Evolutionary conservation across 2,329 filamentous ascomycete species (phyloP).

Genomic region (Penicillium sp.): DNA sequence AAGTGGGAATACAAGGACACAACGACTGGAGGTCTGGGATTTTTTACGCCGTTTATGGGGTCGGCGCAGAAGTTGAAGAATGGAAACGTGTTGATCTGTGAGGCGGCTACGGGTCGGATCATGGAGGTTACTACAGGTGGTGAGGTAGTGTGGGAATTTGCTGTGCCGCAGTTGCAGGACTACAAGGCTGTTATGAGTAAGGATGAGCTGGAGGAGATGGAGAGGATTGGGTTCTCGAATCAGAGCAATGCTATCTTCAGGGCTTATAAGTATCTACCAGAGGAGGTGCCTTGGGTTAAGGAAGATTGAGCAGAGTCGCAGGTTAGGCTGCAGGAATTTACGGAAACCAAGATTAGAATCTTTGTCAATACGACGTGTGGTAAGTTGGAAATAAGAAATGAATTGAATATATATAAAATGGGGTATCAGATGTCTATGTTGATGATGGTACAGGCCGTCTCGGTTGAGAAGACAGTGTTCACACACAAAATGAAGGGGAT

Average conservation of each 20-base stretch:
- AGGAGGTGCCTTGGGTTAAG: constrained; percentile 48
- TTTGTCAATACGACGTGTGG: background rate
- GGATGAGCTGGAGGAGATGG: constrained; percentile 36
- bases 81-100: constrained; percentile 50
- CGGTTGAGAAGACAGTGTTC: background rate
- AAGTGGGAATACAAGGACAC: constrained; percentile 51
- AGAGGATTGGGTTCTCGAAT: constrained; percentile 44
- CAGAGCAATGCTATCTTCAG: constrained; percentile 51
- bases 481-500: constrained; percentile 13
- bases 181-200: constrained; percentile 38
- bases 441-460: constrained; percentile 17
- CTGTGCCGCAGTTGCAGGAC: constrained; percentile 47
- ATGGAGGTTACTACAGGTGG: constrained; percentile 51
- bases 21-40: constrained; percentile 40
- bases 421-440: constrained; percentile 25
- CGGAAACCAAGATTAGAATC: background rate
- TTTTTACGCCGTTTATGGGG: constrained; percentile 55
- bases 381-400: background rate
- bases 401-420: background rate
- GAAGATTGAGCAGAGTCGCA: background rate
- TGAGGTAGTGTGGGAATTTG: constrained; percentile 50
- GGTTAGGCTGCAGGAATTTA: too few relatives aligned
- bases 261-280: constrained; percentile 49
- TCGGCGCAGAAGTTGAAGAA: constrained; percentile 48
- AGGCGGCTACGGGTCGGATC: constrained; percentile 50